phyloP scores from a whole-genome alignment of 768 basidiomycete genomes.

The Mycena haematopus region DNA sequence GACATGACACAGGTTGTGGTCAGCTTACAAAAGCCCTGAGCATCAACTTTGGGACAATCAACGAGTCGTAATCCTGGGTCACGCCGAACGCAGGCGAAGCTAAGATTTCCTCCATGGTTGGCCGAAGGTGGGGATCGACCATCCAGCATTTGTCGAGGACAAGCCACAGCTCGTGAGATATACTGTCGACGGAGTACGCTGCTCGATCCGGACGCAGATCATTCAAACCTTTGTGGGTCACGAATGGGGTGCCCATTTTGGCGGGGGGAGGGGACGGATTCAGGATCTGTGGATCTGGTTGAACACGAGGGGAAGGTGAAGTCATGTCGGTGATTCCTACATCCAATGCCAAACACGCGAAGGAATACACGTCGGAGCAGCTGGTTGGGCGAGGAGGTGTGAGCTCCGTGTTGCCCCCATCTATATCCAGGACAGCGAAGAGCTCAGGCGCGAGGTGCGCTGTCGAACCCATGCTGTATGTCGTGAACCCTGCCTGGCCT shows the following conservation, averaged over 20 bases:
- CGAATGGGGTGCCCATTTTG: background rate
- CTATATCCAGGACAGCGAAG: background rate
- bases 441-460: background rate
- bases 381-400: background rate
- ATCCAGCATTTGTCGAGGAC: background rate
- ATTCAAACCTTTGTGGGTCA: background rate
- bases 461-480: background rate
- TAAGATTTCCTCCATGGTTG: background rate
- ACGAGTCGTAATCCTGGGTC: background rate
- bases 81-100: background rate
- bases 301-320: background rate
- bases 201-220: background rate
- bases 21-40: background rate
- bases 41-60: background rate
- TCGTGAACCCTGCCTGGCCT: background rate
- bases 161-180: background rate
- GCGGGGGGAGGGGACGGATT: background rate
- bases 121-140: background rate
- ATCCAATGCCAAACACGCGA: background rate
- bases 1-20: background rate
- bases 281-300: background rate
- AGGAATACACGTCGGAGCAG: background rate
- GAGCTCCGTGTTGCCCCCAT: background rate
- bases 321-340: background rate
- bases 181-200: background rate